Evolutionary conservation across 441 rosid species (phyloP), one percentile per base, ranked within the genome.

Genomic region (Arabidopsis hybrid): DNA sequence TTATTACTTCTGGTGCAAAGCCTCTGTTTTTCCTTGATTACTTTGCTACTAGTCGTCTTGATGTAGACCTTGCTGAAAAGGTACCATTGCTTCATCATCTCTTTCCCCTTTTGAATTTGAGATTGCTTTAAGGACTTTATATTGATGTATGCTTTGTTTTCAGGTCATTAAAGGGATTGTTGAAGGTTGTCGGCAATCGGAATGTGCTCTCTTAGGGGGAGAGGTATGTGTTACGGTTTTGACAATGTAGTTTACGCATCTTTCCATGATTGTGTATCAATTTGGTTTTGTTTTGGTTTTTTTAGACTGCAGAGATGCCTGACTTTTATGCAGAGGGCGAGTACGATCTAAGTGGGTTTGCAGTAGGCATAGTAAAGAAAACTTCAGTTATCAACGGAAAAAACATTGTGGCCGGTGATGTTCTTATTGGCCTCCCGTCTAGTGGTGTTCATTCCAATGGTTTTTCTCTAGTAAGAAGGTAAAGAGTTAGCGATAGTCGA

Each of bases 381-480:
- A 86, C 81, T 59, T 85, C 95, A 2, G 89, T 92, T 17, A 92
- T 92, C 68, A 87, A 95, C 47, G 98, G 98, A 13, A 90, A 86
- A 81, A 84, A 75, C 81, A 89, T 91, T 32, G 83, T 72, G 53
- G 88, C 84, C 57, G 96, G 98, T 66, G 95, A 91, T 77, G 85
- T 86, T 8, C 86, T 92, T 53, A 86, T 95, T 78, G 97, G 98
- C 60, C 82, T 95, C 58, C 97, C 93, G 34, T 91, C 98, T 6
- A 92, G 95, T 46, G 98, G 98, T 42, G 95, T 92, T 50, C 98
- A 92, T 82, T 95, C 97, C 5, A 95, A 95, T 79, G 99, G 99
- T 45, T 95, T 92, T 79, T 92, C 99, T 45, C 92, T 92, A 64
- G 97, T 91, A 5, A 88, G 98, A 88, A 91, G 90, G 98, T 95